Evolutionary conservation across 106 monocot genomes (phyloP).

Genomic region (Amphibolis antarctica): DNA sequence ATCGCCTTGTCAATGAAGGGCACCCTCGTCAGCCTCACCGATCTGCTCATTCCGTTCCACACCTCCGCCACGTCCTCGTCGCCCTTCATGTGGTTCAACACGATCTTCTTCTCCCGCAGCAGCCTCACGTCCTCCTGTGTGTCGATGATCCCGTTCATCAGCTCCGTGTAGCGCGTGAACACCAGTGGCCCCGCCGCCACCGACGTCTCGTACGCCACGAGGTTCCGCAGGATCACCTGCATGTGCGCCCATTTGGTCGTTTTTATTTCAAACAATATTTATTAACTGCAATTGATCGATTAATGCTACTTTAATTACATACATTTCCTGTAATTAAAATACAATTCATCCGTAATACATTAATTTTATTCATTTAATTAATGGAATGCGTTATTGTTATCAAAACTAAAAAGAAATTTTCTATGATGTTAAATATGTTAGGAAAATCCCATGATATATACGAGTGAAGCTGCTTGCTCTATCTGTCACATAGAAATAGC

Average conservation of each 20-base stretch:
- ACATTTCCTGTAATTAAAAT: neutral
- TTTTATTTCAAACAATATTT: no score
- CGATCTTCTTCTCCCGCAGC: slow-evolving; percentile 22
- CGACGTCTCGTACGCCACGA: slow-evolving; percentile 49
- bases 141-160: slow-evolving; percentile 71
- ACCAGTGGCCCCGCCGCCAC: slow-evolving; percentile 31
- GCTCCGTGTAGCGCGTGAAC: slow-evolving; percentile 45
- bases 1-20: slow-evolving; percentile 33
- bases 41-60: slow-evolving; percentile 53
- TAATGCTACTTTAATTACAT: neutral
- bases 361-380: no score
- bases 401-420: no score
- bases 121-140: slow-evolving; percentile 37
- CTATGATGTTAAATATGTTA: no score
- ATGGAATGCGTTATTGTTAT: no score
- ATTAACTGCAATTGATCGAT: neutral
- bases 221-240: slow-evolving; percentile 28
- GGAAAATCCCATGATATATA: no score
- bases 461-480: no score
- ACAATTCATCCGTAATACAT: no score
- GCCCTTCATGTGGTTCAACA: slow-evolving; percentile 45
- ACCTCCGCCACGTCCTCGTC: slow-evolving; percentile 38
- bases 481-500: no score
- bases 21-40: slow-evolving; percentile 36
- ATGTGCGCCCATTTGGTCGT: no score